These are phyloP conservation scores for Suillus subaureus DNA, from an alignment of 768 basidiomycete genomes.

Conservation along the genomic window DNA sequence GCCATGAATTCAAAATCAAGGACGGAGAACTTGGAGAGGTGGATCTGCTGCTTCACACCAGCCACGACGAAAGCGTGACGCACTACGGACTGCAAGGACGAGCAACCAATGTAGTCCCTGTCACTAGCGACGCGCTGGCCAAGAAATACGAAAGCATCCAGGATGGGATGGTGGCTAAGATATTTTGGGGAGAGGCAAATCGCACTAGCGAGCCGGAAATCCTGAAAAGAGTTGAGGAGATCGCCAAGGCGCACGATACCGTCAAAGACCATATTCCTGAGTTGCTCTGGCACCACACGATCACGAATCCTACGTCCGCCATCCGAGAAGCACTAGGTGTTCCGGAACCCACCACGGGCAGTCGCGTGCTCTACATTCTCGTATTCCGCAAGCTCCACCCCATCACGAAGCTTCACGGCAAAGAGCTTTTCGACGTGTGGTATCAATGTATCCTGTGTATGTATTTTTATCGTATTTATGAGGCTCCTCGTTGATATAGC, in stretches of 20 bases:
- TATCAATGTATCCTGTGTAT: neutral
- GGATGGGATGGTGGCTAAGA: neutral
- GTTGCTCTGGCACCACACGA: neutral
- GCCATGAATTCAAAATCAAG: neutral
- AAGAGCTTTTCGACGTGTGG: neutral
- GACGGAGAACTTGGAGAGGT: neutral
- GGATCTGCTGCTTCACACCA: neutral
- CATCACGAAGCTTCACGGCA: neutral
- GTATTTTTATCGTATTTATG: neutral
- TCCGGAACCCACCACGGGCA: neutral
- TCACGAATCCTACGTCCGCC: neutral
- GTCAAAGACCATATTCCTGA: neutral
- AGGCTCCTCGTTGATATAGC: neutral
- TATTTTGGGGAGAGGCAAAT: neutral
- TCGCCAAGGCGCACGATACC: neutral
- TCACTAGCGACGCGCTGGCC: neutral
- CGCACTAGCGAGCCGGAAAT: neutral
- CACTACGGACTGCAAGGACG: constrained; percentile 1
- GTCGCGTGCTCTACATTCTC: neutral
- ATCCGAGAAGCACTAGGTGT: neutral
- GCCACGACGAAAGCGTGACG: neutral
- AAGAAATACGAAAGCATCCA: too few relatives aligned
- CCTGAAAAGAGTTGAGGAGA: neutral
- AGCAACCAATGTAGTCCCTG: neutral
- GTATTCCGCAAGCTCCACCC: neutral